Base-by-base conservation (phyloP, 2,329 filamentous ascomycete species). In the Arthroderma uncinatum region DNA sequence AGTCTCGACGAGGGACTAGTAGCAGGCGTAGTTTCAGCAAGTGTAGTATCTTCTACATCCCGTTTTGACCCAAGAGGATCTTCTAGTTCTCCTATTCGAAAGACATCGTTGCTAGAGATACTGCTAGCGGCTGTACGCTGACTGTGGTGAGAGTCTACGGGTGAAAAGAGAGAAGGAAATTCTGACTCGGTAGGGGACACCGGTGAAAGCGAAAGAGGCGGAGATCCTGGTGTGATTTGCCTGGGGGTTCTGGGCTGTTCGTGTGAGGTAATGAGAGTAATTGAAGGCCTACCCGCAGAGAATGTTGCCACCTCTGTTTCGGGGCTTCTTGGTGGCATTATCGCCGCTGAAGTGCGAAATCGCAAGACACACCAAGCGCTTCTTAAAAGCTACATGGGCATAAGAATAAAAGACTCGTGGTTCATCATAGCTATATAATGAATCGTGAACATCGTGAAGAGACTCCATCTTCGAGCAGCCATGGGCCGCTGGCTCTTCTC, bases 101-200 rank as follows among this genome's bases (percentile, higher is more conserved):
- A 55, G n/a, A 33, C 21, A 44, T 55, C 53, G 23, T 33, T 55
- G 53, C 23, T 33, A 42, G 33, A 44, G 16, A 21, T 42, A 40
- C 53, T 55, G 36, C 53, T 55, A 16, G 53, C 33, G 10, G 16
- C 34, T 23, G 33, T 54, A 25, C 36, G 33, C 12, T 40, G 36
- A 28, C 36, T 55, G 10, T 16, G n/a, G 34, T 33, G 25, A 12
- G 53, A 55, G n/a, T 12, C n/a, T 9, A 33, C 34, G 14, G 55
- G 48, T 9, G 44, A 52, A 39, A 42, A 42, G 30, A 53, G 7
- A 39, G 55, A 53, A 19, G 36, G 33, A 40, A 53, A 39, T 36
- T 57, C 55, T 16, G 44, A 21, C 19, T 36, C 25, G n/a, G 55
- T 52, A 40, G 56, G 47, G 9, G 57, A 56, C 33, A 21, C 14